These are phyloP conservation scores for Colletotrichum filicis DNA, from an alignment of 2,329 filamentous ascomycete species.

Conservation along the genomic window DNA sequence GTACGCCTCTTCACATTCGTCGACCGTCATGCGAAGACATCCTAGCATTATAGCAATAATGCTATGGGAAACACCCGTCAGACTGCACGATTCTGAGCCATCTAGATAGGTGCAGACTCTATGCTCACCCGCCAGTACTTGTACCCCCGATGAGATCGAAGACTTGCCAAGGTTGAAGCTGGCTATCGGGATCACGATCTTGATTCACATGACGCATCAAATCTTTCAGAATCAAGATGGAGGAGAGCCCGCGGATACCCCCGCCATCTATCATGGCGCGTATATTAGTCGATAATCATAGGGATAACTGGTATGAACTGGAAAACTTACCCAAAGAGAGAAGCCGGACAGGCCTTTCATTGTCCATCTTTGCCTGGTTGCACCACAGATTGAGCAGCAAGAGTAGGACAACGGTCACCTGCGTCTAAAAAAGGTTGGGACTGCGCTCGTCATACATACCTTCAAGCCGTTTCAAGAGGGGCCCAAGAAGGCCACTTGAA, in stretches of 20 bases:
- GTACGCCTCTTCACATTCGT: conserved; percentile 38
- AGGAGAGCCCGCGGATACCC: conserved; percentile 32
- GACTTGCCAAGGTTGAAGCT: conserved; percentile 33
- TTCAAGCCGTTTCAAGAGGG: background rate
- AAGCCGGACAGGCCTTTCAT: conserved; percentile 16
- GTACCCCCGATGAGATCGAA: conserved; percentile 38
- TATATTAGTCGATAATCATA: background rate
- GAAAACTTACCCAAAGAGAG: conserved; percentile 14
- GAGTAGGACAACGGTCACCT: background rate
- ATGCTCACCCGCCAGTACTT: conserved; percentile 28
- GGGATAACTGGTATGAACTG: background rate
- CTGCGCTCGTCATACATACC: background rate
- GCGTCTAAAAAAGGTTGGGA: background rate
- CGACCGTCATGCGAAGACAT: conserved; percentile 37
- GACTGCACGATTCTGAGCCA: fast-evolving
- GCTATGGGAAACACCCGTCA: conserved; percentile 11
- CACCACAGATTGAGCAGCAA: background rate
- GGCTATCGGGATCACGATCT: conserved; percentile 7
- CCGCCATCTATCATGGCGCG: conserved; percentile 16
- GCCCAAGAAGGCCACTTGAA: background rate
- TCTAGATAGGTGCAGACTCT: background rate
- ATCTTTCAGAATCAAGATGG: conserved; percentile 29
- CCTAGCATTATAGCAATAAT: conserved; percentile 40
- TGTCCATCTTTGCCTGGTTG: background rate
- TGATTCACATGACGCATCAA: conserved; percentile 32